These are phyloP conservation scores for Vigna trinervia DNA, from an alignment of 306 rosid species.

Conservation along the genomic window DNA sequence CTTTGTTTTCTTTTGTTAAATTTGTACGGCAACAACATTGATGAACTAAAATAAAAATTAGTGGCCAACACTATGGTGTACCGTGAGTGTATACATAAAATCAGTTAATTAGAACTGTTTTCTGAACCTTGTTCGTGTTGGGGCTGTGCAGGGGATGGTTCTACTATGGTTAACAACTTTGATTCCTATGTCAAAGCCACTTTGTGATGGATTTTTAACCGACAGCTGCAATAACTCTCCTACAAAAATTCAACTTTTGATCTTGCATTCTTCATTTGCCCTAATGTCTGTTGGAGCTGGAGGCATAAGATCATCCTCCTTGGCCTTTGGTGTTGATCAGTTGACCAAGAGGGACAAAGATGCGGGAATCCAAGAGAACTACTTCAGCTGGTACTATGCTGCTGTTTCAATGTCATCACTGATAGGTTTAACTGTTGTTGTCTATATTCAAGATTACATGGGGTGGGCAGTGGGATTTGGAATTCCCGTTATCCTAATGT, in stretches of 20 bases:
- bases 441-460: conserved; percentile 44
- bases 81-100: background rate
- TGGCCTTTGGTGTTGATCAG: conserved; percentile 50
- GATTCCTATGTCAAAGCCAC: conserved; percentile 43
- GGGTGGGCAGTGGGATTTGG: conserved; percentile 50
- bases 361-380: conserved; percentile 39
- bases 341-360: conserved; percentile 28
- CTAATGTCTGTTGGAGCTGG: conserved; percentile 49
- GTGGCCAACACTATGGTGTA: background rate
- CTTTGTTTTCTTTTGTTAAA: conserved; percentile 13
- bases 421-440: conserved; percentile 43
- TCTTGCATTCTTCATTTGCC: conserved; percentile 47
- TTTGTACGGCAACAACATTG: background rate
- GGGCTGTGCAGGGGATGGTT: conserved; percentile 40
- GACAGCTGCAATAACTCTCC: conserved; percentile 28
- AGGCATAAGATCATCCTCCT: conserved; percentile 49
- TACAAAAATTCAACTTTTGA: conserved; percentile 31
- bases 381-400: conserved; percentile 42
- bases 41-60: too few relatives aligned
- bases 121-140: background rate
- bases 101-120: background rate
- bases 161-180: conserved; percentile 56
- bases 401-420: background rate
- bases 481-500: conserved; percentile 42
- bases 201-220: conserved; percentile 1